Conservation (phyloP, 2,329 filamentous ascomycete species). For the Xylariaceae sp. region DNA sequence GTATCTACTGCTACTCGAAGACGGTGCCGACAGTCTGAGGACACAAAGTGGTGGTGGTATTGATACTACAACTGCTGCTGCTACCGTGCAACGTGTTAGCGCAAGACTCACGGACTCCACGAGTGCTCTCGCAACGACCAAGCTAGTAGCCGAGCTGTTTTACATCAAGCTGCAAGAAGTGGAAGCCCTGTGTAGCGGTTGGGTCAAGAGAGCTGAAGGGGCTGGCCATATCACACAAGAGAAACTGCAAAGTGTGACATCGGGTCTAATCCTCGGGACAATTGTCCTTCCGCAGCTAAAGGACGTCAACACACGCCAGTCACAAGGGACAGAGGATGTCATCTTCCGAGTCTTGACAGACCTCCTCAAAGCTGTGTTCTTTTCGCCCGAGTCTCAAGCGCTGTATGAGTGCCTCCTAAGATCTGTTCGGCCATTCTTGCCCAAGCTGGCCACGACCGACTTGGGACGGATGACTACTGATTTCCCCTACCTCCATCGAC, state of each 20-base stretch:
- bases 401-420: conserved; percentile 44
- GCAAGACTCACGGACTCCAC: conserved; percentile 31
- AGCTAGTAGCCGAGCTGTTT: conserved; percentile 49
- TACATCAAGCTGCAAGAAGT: conserved; percentile 49
- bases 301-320: conserved; percentile 43
- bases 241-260: conserved; percentile 47
- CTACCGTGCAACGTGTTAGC: conserved; percentile 6
- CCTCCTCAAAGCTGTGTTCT: conserved; percentile 36
- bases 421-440: conserved; percentile 42
- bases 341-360: conserved; percentile 38
- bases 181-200: conserved; percentile 40
- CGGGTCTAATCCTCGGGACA: conserved; percentile 41
- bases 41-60: not conserved
- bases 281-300: conserved; percentile 44
- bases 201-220: conserved; percentile 42
- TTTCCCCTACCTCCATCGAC: conserved; percentile 36
- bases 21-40: conserved; percentile 15
- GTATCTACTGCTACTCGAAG: conserved; percentile 51
- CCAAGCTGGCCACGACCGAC: conserved; percentile 35
- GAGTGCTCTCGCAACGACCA: conserved; percentile 41
- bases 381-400: conserved; percentile 40
- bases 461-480: conserved; percentile 36
- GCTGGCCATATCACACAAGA: conserved; percentile 46
- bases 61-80: not conserved
- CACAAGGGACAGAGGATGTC: conserved; percentile 41